These are phyloP conservation scores for Saitozyma sp. DNA, from an alignment of 768 basidiomycete genomes.

Conservation along the genomic window DNA sequence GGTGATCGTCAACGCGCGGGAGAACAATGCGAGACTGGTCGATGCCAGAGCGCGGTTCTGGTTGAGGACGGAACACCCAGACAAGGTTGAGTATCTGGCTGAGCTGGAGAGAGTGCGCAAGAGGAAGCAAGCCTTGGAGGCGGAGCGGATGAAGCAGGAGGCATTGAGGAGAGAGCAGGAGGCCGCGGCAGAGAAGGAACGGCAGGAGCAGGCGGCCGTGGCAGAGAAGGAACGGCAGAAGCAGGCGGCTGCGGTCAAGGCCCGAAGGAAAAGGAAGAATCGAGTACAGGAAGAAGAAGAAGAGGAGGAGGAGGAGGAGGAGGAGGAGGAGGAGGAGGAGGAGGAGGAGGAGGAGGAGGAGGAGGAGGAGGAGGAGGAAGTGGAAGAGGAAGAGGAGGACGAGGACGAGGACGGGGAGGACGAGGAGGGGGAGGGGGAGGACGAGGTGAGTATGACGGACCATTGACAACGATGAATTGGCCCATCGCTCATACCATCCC, in stretches of 20 bases:
- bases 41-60: constrained; percentile 33
- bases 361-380: constrained; percentile 3
- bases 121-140: not conserved
- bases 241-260: not conserved
- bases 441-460: not conserved
- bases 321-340: constrained; percentile 2
- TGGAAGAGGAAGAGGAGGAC: not conserved
- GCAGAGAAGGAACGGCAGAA: not conserved
- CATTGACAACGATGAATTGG: not conserved
- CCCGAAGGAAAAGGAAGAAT: not conserved
- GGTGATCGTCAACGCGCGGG: constrained; percentile 22
- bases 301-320: not conserved
- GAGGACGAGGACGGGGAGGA: not conserved
- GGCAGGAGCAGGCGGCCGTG: not conserved
- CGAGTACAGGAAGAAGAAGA: no score
- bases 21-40: constrained; percentile 18
- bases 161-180: not conserved
- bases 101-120: not conserved
- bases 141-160: not conserved
- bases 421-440: not conserved
- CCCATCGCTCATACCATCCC: no score
- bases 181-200: not conserved
- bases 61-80: constrained; percentile 13
- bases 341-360: not conserved
- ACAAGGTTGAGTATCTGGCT: not conserved